Evolutionary conservation across 768 basidiomycete genomes (phyloP).

Genomic region (Tricholoma sp.): DNA sequence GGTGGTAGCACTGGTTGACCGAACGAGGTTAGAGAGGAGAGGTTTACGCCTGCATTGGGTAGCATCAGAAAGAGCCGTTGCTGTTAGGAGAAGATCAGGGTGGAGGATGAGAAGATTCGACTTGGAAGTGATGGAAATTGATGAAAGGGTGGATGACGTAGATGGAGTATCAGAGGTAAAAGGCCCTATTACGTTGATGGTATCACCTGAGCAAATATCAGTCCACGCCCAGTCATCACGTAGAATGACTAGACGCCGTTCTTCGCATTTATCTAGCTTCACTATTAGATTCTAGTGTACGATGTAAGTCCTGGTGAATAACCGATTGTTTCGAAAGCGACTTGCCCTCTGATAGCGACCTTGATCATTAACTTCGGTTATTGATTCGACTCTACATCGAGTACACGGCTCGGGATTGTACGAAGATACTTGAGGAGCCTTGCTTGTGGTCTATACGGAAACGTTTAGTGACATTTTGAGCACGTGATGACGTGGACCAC

Average conservation of each 20-base stretch:
- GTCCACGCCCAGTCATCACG: slow-evolving; percentile 75
- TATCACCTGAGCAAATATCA: slow-evolving; percentile 64
- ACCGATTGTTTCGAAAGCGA: not conserved
- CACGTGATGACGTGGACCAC: not conserved
- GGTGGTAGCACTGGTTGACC: slow-evolving; percentile 52
- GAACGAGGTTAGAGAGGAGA: slow-evolving; percentile 63
- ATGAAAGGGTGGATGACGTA: slow-evolving; percentile 29
- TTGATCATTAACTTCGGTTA: slow-evolving; percentile 30
- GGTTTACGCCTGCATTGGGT: slow-evolving; percentile 84
- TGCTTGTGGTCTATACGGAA: slow-evolving; percentile 3
- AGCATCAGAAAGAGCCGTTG: slow-evolving; percentile 82
- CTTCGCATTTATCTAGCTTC: slow-evolving; percentile 32
- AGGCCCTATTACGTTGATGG: slow-evolving; percentile 68
- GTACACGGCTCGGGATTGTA: slow-evolving; percentile 36
- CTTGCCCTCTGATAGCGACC: slow-evolving; percentile 39
- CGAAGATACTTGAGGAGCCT: slow-evolving; percentile 12
- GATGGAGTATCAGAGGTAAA: slow-evolving; percentile 24
- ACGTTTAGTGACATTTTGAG: slow-evolving; percentile 1
- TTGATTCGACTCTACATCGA: slow-evolving; percentile 50
- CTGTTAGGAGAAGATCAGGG: slow-evolving; percentile 88
- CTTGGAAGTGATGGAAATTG: slow-evolving; percentile 57
- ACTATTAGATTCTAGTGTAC: slow-evolving; percentile 46
- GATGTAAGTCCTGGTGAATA: not conserved
- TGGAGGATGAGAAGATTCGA: slow-evolving; percentile 79
- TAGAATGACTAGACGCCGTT: slow-evolving; percentile 49